Evolutionary conservation across 495 filamentous ascomycete species (phyloP).

Genomic region (Annulohypoxylon nitens): DNA sequence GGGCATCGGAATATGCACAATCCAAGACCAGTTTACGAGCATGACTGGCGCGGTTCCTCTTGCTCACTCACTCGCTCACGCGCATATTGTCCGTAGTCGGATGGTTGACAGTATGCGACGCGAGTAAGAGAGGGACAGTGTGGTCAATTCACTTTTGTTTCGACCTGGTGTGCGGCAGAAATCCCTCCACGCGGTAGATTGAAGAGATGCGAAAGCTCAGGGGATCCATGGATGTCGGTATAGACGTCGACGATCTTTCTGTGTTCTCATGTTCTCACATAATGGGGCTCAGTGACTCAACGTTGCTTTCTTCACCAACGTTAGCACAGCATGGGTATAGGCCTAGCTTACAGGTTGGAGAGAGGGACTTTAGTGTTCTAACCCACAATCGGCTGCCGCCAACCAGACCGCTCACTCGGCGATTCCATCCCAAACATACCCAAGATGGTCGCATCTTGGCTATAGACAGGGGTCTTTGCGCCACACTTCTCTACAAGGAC

Average conservation of each 20-base stretch:
- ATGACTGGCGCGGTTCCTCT: slow-evolving; percentile 48
- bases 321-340: slow-evolving; percentile 21
- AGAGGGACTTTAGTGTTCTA: slow-evolving; percentile 21
- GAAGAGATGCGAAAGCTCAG: not conserved
- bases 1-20: slow-evolving; percentile 52
- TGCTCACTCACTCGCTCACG: slow-evolving; percentile 29
- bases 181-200: slow-evolving; percentile 6
- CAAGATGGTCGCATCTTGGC: slow-evolving; percentile 46
- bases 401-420: slow-evolving; percentile 47
- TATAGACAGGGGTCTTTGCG: slow-evolving; percentile 44
- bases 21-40: slow-evolving; percentile 49
- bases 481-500: slow-evolving; percentile 39
- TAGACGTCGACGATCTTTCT: slow-evolving; percentile 5
- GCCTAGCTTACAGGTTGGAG: slow-evolving; percentile 28
- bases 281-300: slow-evolving; percentile 40
- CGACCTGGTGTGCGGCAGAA: not conserved
- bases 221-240: not conserved
- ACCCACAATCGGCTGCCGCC: slow-evolving; percentile 37
- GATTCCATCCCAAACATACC: slow-evolving; percentile 43
- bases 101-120: slow-evolving; percentile 32
- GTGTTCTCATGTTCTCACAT: not conserved
- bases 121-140: slow-evolving; percentile 28
- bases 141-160: slow-evolving; percentile 10
- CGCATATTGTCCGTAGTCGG: slow-evolving; percentile 45
- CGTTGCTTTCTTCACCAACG: slow-evolving; percentile 28